phyloP scores from a whole-genome alignment of 1,284 basidiomycete species.

The Melampsora americana region DNA sequence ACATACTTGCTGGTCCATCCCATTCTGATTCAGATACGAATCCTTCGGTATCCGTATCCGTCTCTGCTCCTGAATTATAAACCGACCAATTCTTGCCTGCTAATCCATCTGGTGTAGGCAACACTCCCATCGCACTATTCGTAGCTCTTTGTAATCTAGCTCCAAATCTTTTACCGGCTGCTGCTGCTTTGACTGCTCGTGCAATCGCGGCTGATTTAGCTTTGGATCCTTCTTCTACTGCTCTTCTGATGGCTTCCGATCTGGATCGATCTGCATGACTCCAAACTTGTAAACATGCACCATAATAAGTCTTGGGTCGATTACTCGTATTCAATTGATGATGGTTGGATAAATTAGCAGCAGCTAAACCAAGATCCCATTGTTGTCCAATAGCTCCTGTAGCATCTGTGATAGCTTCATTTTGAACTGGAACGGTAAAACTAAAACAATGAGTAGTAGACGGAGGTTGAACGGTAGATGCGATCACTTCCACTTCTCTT shows the following conservation, averaged over 20 bases:
- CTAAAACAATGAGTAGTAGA: slow-evolving; percentile 90
- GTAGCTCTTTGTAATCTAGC: slow-evolving; percentile 43
- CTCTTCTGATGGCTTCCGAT: slow-evolving; percentile 55
- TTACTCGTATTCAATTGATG: neutral
- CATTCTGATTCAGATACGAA: slow-evolving; percentile 47
- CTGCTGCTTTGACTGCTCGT: slow-evolving; percentile 48
- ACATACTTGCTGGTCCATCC: slow-evolving; percentile 41
- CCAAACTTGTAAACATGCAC: slow-evolving; percentile 87
- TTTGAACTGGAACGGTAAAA: slow-evolving; percentile 58
- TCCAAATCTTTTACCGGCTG: slow-evolving; percentile 44
- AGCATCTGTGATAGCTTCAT: neutral
- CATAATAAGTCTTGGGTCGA: slow-evolving; percentile 66
- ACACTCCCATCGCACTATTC: slow-evolving; percentile 40
- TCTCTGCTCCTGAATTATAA: slow-evolving; percentile 49
- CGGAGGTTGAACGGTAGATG: slow-evolving; percentile 81
- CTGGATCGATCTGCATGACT: slow-evolving; percentile 84
- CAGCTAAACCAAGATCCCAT: slow-evolving; percentile 19
- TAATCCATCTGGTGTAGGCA: slow-evolving; percentile 49
- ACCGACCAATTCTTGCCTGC: slow-evolving; percentile 46
- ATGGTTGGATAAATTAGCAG: slow-evolving; percentile 6
- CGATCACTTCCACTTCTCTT: slow-evolving; percentile 88
- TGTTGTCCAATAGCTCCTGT: slow-evolving; percentile 14
- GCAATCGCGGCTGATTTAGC: slow-evolving; percentile 44
- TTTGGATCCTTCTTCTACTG: slow-evolving; percentile 43
- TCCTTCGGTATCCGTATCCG: slow-evolving; percentile 42